Conservation (phyloP, 2,329 filamentous ascomycete genomes). For the Madurella mycetomatis region DNA sequence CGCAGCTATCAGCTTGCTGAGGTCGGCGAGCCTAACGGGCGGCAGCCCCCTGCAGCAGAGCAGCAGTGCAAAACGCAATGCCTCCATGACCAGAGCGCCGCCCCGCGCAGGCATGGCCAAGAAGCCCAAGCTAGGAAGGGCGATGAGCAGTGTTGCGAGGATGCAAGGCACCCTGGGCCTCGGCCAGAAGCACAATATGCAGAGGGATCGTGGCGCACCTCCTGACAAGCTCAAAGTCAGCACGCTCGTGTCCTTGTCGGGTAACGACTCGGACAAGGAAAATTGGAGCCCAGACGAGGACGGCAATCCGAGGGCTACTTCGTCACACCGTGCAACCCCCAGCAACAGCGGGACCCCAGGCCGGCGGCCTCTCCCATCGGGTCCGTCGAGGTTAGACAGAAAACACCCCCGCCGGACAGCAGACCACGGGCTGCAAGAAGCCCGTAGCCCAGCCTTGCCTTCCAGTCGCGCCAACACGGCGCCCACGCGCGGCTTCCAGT, state of each 20-base stretch:
- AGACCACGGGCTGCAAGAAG: slow-evolving; percentile 40
- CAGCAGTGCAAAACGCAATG: slow-evolving; percentile 59
- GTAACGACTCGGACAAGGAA: slow-evolving; percentile 87
- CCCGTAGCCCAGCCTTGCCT: slow-evolving; percentile 33
- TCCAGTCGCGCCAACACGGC: slow-evolving; percentile 28
- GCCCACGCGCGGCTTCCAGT: slow-evolving; percentile 16
- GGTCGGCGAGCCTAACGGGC: slow-evolving; percentile 59
- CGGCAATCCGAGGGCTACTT: slow-evolving; percentile 33
- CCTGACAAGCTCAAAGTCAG: slow-evolving; percentile 40
- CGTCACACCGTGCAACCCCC: slow-evolving; percentile 17
- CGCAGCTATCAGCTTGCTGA: slow-evolving; percentile 74
- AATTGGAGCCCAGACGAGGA: slow-evolving; percentile 67
- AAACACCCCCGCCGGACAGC: slow-evolving; percentile 37
- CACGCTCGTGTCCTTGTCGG: slow-evolving; percentile 40
- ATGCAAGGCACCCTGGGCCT: slow-evolving; percentile 43
- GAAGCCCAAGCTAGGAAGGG: slow-evolving; percentile 57
- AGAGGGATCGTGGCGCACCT: slow-evolving; percentile 20
- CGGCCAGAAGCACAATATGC: slow-evolving; percentile 35
- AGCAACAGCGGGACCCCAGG: slow-evolving; percentile 10
- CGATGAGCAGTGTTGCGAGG: slow-evolving; percentile 58
- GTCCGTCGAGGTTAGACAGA: slow-evolving; percentile 16
- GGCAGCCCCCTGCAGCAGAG: slow-evolving; percentile 48
- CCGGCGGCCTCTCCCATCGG: slow-evolving; percentile 36
- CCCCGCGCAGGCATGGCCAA: slow-evolving; percentile 42
- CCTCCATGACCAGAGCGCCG: slow-evolving; percentile 33